Percentiles rank a stretch among this genome's conserved stretches.
Evolutionary conservation across 73 alveolate genomes (phyloP).

Genomic region (Uronychia binucleata): DNA sequence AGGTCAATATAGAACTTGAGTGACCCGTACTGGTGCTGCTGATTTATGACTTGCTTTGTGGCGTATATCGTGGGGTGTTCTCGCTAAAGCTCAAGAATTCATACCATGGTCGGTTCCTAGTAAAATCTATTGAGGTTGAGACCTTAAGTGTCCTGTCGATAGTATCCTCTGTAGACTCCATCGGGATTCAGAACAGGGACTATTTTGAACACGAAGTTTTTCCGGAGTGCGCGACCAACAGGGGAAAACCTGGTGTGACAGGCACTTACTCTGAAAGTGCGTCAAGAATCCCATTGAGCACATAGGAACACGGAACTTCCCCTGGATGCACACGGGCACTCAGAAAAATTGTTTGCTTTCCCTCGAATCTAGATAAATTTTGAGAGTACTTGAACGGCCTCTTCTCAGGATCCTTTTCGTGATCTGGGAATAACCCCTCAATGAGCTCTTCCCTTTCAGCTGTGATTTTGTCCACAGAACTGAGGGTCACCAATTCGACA

Average conservation of each 20-base stretch:
- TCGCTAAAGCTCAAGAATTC: too few species aligned
- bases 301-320: constrained; percentile 90
- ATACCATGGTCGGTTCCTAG: constrained; percentile 89
- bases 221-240: constrained; percentile 61
- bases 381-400: constrained; percentile 43
- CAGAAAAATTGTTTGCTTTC: constrained; percentile 80
- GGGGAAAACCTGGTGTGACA: too few species aligned
- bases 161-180: constrained; percentile 96
- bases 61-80: constrained; percentile 93
- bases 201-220: constrained; percentile 83
- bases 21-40: constrained; percentile 69
- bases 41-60: constrained; percentile 76
- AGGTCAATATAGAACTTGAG: constrained; percentile 91
- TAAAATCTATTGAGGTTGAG: constrained; percentile 72
- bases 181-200: constrained; percentile 95
- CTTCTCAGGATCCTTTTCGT: background rate
- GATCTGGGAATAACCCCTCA: constrained; percentile 17
- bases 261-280: constrained; percentile 54
- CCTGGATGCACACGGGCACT: constrained; percentile 98
- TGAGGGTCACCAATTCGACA: constrained; percentile 33
- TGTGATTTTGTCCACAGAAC: constrained; percentile 4
- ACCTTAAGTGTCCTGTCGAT: constrained; percentile 56
- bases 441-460: constrained; percentile 14
- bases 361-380: too few species aligned
- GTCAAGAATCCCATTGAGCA: constrained; percentile 84